phyloP scores from a whole-genome alignment of 345 rosid genomes.

The Angophora floribunda region DNA sequence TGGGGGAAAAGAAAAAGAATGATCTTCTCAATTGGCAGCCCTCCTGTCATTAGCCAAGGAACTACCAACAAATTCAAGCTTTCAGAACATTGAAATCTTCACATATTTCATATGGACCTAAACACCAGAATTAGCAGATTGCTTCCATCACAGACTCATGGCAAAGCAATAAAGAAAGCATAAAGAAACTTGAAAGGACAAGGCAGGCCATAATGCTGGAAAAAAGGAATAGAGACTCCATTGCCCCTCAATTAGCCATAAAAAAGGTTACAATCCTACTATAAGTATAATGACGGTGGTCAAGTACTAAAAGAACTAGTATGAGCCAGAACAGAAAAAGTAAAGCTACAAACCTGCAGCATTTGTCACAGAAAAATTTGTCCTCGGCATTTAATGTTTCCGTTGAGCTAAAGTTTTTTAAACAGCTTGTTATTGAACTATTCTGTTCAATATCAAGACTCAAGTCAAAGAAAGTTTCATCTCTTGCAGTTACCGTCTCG shows the following conservation, averaged over 20 bases:
- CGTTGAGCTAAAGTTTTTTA: conserved; percentile 98
- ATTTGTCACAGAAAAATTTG: conserved; percentile 98
- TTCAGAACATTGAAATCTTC: background rate
- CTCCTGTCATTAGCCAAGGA: background rate
- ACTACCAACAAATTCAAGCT: background rate
- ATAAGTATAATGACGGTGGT: background rate
- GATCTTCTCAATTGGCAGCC: background rate
- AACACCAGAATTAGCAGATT: background rate
- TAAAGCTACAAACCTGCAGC: conserved; percentile 73
- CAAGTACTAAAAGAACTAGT: background rate
- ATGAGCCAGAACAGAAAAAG: background rate
- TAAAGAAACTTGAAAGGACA: background rate
- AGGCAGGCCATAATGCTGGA: background rate
- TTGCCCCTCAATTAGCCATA: background rate
- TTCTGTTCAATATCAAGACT: conserved; percentile 99
- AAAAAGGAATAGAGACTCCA: background rate
- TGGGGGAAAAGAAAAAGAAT: background rate
- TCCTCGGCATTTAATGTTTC: conserved; percentile 99
- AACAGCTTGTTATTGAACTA: conserved; percentile 97
- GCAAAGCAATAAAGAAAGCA: background rate
- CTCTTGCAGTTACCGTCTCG: conserved; percentile 98
- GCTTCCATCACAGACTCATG: background rate
- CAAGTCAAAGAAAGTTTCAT: conserved; percentile 92
- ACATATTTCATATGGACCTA: background rate
- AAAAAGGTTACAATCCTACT: background rate